These are phyloP conservation scores for Kluyveromyces wickerhamii DNA, from an alignment of 805 yeast species.

Conservation along the genomic window DNA sequence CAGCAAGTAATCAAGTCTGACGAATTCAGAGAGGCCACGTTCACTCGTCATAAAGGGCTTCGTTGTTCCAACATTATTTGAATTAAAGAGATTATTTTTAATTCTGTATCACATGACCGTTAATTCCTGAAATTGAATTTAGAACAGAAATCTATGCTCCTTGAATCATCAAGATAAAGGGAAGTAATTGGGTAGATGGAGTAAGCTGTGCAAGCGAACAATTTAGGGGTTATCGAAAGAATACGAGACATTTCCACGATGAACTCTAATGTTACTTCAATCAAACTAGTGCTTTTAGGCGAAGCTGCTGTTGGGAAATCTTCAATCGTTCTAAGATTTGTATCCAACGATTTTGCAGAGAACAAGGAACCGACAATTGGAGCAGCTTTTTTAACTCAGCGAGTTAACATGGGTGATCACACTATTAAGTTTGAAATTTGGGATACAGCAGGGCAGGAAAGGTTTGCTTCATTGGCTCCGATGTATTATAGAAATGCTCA, in stretches of 20 bases:
- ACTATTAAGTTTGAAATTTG: slow-evolving; percentile 89
- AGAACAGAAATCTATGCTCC: no score
- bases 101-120: no score
- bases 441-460: slow-evolving; percentile 98
- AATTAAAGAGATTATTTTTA: no score
- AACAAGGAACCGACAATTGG: slow-evolving; percentile 98
- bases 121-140: no score
- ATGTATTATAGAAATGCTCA: slow-evolving; percentile 97
- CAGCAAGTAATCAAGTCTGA: no score
- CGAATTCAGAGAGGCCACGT: no score
- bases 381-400: slow-evolving; percentile 92
- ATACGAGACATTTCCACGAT: slow-evolving; percentile 10
- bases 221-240: no score
- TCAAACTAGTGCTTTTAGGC: slow-evolving; percentile 85
- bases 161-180: no score
- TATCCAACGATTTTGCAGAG: slow-evolving; percentile 91
- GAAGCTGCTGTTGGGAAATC: slow-evolving; percentile 99
- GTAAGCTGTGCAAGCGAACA: no score
- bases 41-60: no score
- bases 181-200: no score
- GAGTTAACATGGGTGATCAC: slow-evolving; percentile 77
- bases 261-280: slow-evolving; percentile 33
- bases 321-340: slow-evolving; percentile 84
- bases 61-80: no score
- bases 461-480: slow-evolving; percentile 94